These are phyloP conservation scores for Aspergillus novofumigatus DNA, from an alignment of 2,329 filamentous ascomycete genomes.

Conservation along the genomic window DNA sequence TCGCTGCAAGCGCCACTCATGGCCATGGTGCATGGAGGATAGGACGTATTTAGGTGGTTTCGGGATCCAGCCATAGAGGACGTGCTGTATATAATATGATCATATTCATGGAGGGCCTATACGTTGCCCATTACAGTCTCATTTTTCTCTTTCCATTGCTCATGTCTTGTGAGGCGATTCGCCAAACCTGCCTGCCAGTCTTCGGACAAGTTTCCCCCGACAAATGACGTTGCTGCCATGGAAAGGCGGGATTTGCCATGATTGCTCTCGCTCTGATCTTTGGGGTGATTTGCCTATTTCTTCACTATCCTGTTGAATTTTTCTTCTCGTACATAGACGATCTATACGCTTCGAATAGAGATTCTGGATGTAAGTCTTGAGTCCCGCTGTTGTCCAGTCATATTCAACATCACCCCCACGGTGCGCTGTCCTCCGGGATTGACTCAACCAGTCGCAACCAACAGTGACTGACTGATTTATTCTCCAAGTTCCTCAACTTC, in stretches of 20 bases:
- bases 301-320: neutral
- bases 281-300: neutral
- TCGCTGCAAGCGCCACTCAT: neutral
- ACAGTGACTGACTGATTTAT: neutral
- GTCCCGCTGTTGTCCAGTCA: neutral
- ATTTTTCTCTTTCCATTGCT: neutral
- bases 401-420: neutral
- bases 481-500: neutral
- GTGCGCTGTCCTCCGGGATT: neutral
- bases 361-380: neutral
- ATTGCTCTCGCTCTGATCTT: neutral
- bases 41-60: neutral
- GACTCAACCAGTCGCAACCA: neutral
- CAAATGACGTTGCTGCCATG: conserved; percentile 1
- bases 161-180: neutral
- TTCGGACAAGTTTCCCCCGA: neutral
- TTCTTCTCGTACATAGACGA: neutral
- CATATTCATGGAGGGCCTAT: neutral
- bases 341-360: neutral
- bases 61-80: neutral
- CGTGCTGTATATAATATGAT: neutral
- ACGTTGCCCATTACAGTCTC: neutral
- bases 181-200: neutral
- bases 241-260: neutral
- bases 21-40: neutral